phyloP scores from a whole-genome alignment of 2,329 filamentous ascomycete species.

The Kalmusia sp. region DNA sequence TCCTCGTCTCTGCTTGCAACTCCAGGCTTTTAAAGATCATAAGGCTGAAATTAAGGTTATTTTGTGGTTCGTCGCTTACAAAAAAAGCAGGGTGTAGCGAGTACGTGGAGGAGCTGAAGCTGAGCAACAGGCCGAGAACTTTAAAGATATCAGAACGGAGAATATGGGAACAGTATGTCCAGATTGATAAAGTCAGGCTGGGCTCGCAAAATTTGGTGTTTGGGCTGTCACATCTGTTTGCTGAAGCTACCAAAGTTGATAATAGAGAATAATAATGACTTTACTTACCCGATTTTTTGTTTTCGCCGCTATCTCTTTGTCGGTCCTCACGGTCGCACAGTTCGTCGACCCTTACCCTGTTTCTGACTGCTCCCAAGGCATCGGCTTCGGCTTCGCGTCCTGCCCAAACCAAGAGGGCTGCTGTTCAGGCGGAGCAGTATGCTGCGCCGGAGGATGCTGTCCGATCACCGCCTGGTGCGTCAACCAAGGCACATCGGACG shows the following conservation, averaged over 20 bases:
- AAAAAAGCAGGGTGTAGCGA: background rate
- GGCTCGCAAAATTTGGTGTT: background rate
- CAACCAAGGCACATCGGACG: background rate
- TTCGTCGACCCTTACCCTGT: background rate
- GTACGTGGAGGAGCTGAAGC: background rate
- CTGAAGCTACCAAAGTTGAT: background rate
- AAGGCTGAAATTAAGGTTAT: background rate
- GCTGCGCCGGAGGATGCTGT: conserved; percentile 1
- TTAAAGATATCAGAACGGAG: background rate
- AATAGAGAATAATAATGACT: no score
- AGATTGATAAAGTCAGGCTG: background rate
- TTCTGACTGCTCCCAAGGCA: background rate
- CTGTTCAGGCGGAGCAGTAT: background rate
- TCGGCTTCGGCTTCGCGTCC: background rate
- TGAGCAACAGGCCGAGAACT: background rate
- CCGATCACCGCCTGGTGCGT: conserved; percentile 3
- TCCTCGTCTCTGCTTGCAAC: background rate
- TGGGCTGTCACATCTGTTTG: background rate
- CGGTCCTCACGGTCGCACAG: background rate
- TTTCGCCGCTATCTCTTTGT: background rate
- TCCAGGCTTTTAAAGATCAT: background rate
- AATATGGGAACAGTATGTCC: background rate
- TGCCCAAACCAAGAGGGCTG: background rate
- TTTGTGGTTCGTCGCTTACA: background rate
- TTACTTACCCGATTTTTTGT: background rate